A percentile compares a stretch with the other conserved stretches of the same genome.
Conservation (phyloP, 345 rosid species). For the Rhizophora apiculata region DNA sequence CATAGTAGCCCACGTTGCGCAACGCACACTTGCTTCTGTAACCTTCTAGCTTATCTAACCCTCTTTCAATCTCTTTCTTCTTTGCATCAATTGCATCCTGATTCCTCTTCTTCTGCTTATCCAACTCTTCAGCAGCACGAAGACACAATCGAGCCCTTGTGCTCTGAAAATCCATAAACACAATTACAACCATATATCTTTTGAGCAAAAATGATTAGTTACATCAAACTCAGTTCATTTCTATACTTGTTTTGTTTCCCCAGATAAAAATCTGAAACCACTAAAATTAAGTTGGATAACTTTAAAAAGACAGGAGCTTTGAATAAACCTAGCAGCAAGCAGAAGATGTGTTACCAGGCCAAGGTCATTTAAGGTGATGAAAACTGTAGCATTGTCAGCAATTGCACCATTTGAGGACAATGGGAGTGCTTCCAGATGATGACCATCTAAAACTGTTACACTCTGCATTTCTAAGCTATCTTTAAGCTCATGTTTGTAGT, state of each 20-base stretch:
- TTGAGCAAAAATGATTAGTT: not conserved
- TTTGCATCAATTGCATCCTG: slow-evolving; percentile 24
- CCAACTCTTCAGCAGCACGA: slow-evolving; percentile 51
- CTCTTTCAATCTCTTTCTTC: slow-evolving; percentile 18
- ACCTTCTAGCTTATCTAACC: slow-evolving; percentile 11
- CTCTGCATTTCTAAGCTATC: slow-evolving; percentile 28
- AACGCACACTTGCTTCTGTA: slow-evolving; percentile 40
- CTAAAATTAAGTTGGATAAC: not conserved
- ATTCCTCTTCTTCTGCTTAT: slow-evolving; percentile 46
- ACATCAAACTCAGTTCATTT: too few species aligned
- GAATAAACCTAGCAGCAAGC: not conserved
- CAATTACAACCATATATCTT: not conserved
- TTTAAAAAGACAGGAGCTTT: not conserved
- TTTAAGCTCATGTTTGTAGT: slow-evolving; percentile 35
- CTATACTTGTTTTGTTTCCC: too few species aligned
- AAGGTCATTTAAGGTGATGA: slow-evolving; percentile 43
- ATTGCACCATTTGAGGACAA: slow-evolving; percentile 28
- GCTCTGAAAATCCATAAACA: slow-evolving; percentile 37
- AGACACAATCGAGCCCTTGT: slow-evolving; percentile 52
- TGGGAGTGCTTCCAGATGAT: slow-evolving; percentile 33
- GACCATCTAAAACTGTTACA: slow-evolving; percentile 26
- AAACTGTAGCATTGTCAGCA: slow-evolving; percentile 10
- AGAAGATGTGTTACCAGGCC: slow-evolving; percentile 53
- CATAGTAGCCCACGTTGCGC: slow-evolving; percentile 49
- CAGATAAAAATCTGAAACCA: not conserved